phyloP scores from a whole-genome alignment of 2,329 filamentous ascomycete genomes.

The Ascochyta koolunga region DNA sequence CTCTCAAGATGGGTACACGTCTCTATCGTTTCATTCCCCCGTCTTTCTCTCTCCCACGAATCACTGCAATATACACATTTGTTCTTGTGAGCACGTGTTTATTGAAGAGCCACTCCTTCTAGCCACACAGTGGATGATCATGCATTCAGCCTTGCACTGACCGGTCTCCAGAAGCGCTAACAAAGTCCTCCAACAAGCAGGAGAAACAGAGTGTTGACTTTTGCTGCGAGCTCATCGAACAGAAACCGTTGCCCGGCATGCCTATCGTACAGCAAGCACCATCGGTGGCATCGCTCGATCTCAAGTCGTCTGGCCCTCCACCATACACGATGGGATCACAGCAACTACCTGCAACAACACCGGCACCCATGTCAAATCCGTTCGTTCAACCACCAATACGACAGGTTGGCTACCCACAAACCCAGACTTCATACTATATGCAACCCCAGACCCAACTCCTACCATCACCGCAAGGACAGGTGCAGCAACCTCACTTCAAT shows the following conservation, averaged over 20 bases:
- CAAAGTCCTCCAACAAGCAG: too few species aligned
- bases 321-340: slow-evolving; percentile 26
- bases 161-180: background rate
- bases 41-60: background rate
- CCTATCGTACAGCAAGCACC: slow-evolving; percentile 22
- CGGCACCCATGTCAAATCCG: slow-evolving; percentile 20
- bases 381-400: slow-evolving; percentile 19
- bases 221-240: background rate
- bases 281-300: slow-evolving; percentile 20
- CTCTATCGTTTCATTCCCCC: background rate
- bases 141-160: slow-evolving; percentile 7
- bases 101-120: slow-evolving; percentile 9
- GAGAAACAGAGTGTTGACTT: background rate
- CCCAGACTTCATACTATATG: slow-evolving; percentile 9
- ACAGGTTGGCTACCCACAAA: slow-evolving; percentile 24
- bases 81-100: background rate
- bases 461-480: slow-evolving; percentile 16
- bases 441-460: slow-evolving; percentile 13
- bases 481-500: slow-evolving; percentile 18
- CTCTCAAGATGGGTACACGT: slow-evolving; percentile 6
- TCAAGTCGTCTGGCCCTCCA: slow-evolving; percentile 26
- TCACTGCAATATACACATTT: too few species aligned
- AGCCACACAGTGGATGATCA: slow-evolving; percentile 15
- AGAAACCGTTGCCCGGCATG: slow-evolving; percentile 3
- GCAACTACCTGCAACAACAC: slow-evolving; percentile 27